Percentiles rank a stretch among this genome's conserved stretches.
phyloP scores from a whole-genome alignment of 768 basidiomycete species.

The Dacryopinax primogenitus region DNA sequence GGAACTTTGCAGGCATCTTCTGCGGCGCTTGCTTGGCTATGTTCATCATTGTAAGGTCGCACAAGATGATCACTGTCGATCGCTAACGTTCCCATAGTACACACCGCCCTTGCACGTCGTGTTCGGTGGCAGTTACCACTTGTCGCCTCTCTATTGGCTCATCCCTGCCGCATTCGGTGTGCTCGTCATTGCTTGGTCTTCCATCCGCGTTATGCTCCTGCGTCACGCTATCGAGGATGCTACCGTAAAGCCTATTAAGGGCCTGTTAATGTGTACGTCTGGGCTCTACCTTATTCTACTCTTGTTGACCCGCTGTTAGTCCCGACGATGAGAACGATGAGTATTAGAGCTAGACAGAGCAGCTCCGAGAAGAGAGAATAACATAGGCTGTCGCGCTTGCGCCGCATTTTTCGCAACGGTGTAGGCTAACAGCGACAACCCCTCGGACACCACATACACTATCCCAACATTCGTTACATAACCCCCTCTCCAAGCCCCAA shows the following conservation, averaged over 20 bases:
- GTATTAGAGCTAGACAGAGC: conserved; percentile 14
- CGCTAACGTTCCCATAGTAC: conserved; percentile 25
- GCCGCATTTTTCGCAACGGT: not conserved
- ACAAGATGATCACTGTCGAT: too few species aligned
- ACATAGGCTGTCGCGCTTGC: conserved; percentile 5
- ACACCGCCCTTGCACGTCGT: conserved; percentile 56
- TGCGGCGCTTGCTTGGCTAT: conserved; percentile 50
- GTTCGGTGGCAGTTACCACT: conserved; percentile 46
- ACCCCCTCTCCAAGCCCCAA: not conserved
- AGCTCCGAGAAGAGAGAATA: not conserved
- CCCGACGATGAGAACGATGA: conserved; percentile 33
- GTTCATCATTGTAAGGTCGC: conserved; percentile 36
- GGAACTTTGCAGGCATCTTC: conserved; percentile 52
- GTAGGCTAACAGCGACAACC: conserved; percentile 7
- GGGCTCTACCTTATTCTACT: not conserved
- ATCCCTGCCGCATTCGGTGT: conserved; percentile 49
- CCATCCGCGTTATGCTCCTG: conserved; percentile 44
- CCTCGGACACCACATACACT: not conserved
- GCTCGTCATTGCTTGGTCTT: conserved; percentile 45
- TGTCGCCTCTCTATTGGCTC: conserved; percentile 56
- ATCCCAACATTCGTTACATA: not conserved
- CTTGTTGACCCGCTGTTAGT: conserved; percentile 26
- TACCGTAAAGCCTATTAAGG: conserved; percentile 51
- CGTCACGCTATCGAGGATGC: conserved; percentile 43
- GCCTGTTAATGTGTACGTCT: conserved; percentile 57